Evolutionary conservation across 768 basidiomycete genomes (phyloP).

Genomic region (Amanita polypyramis): DNA sequence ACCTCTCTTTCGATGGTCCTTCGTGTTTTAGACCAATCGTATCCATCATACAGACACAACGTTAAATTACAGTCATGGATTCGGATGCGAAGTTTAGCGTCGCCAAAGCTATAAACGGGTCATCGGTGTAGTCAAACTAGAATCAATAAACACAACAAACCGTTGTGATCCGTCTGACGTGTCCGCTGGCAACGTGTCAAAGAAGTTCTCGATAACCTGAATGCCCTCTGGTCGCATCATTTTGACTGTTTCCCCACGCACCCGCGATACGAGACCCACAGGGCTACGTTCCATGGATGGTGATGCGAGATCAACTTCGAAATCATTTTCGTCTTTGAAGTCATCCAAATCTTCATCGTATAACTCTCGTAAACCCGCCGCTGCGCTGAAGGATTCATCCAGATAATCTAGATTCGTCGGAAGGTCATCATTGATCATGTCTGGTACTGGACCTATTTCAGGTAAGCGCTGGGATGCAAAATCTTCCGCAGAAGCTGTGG

Average conservation of each 20-base stretch:
- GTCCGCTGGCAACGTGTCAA: conserved; percentile 54
- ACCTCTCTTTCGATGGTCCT: conserved; percentile 81
- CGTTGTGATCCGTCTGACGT: conserved; percentile 29
- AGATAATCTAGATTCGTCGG: conserved; percentile 86
- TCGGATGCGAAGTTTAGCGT: conserved; percentile 41
- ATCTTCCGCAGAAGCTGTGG: conserved; percentile 67
- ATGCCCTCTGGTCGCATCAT: conserved; percentile 58
- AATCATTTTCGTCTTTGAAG: conserved; percentile 36
- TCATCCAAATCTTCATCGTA: conserved; percentile 67
- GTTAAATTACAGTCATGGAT: conserved; percentile 53
- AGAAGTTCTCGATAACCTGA: conserved; percentile 65
- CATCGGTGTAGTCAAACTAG: conserved; percentile 1
- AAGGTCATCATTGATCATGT: conserved; percentile 87
- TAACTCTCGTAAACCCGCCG: conserved; percentile 65
- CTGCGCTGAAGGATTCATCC: conserved; percentile 70
- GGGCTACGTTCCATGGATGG: conserved; percentile 15
- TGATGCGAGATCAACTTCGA: conserved; percentile 15
- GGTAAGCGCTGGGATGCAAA: conserved; percentile 68
- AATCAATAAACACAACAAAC: conserved; percentile 26
- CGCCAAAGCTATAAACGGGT: conserved; percentile 24
- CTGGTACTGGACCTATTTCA: conserved; percentile 69
- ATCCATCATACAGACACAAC: conserved; percentile 83
- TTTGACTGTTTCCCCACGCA: conserved; percentile 81
- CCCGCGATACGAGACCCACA: conserved; percentile 40
- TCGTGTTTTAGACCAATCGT: conserved; percentile 86